These are phyloP conservation scores for Apostasia shenzhenica DNA, from an alignment of 106 monocot species.

Conservation along the genomic window DNA sequence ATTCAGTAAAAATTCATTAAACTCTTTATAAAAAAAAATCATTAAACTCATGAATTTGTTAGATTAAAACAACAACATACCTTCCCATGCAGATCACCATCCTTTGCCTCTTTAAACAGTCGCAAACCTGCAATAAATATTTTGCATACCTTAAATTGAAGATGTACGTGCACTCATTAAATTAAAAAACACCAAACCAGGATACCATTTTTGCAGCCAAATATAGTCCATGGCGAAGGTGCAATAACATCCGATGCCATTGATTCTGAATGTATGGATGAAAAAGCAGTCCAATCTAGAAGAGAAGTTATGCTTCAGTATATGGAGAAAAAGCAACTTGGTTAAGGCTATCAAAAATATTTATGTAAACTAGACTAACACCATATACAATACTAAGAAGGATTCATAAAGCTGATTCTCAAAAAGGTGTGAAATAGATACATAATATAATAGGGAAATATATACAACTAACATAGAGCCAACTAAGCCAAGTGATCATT, in stretches of 20 bases:
- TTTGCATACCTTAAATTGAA: neutral
- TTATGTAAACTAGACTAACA: too few species aligned
- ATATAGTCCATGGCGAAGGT: conserved; percentile 93
- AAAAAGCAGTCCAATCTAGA: conserved; percentile 86
- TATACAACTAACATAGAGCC: too few species aligned
- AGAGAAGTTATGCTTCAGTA: conserved; percentile 9
- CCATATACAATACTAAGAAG: too few species aligned
- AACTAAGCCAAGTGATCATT: too few species aligned
- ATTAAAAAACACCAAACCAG: conserved; percentile 5
- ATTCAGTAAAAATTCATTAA: conserved; percentile 5
- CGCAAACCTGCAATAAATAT: conserved; percentile 52
- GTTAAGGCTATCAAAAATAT: too few species aligned
- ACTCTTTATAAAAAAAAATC: neutral
- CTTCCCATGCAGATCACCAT: conserved; percentile 63
- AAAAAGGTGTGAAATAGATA: too few species aligned
- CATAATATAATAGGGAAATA: too few species aligned
- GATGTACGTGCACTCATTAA: too few species aligned
- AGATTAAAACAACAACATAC: conserved; percentile 27
- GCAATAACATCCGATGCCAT: conserved; percentile 87
- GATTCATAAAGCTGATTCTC: too few species aligned
- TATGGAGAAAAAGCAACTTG: neutral
- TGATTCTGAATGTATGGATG: conserved; percentile 62
- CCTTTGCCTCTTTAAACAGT: conserved; percentile 90
- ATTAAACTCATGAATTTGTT: neutral
- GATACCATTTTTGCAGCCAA: conserved; percentile 96